Evolutionary conservation across 768 basidiomycete species (phyloP).

Genomic region (Lentinula lateritia): DNA sequence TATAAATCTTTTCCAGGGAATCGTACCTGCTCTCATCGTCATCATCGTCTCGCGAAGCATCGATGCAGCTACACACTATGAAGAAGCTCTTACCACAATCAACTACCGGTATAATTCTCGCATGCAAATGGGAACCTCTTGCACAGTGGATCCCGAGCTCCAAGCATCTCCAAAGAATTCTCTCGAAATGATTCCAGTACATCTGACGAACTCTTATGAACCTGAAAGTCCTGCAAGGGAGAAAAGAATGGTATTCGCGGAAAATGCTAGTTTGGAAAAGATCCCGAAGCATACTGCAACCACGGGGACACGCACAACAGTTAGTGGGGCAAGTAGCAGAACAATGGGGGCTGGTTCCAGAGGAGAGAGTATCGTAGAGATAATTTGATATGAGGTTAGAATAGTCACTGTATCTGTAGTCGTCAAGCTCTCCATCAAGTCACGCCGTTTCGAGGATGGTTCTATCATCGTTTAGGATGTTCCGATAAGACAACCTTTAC

Average conservation of each 20-base stretch:
- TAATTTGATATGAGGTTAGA: neutral
- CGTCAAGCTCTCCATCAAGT: too few species aligned
- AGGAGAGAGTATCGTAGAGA: neutral
- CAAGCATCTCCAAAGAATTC: neutral
- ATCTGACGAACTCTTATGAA: neutral
- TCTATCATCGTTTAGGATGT: too few species aligned
- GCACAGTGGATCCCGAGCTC: neutral
- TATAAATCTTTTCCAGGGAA: neutral
- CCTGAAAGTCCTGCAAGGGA: neutral
- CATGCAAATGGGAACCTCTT: neutral
- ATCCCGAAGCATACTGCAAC: neutral
- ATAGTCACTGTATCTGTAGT: neutral
- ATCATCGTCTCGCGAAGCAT: conserved; percentile 4
- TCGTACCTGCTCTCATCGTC: conserved; percentile 6
- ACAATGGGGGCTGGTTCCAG: neutral
- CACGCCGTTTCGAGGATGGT: too few species aligned
- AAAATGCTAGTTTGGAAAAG: neutral
- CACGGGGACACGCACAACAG: neutral
- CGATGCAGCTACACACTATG: conserved; percentile 2
- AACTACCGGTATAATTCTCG: neutral
- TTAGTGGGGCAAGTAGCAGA: neutral
- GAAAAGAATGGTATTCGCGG: neutral
- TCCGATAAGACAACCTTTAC: too few species aligned
- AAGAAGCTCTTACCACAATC: conserved; percentile 3
- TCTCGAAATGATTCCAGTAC: neutral